Percentiles rank a stretch among this genome's conserved stretches.
These are phyloP conservation scores for Dendrobium officinale DNA, from an alignment of 106 monocot genomes.

Conservation along the genomic window DNA sequence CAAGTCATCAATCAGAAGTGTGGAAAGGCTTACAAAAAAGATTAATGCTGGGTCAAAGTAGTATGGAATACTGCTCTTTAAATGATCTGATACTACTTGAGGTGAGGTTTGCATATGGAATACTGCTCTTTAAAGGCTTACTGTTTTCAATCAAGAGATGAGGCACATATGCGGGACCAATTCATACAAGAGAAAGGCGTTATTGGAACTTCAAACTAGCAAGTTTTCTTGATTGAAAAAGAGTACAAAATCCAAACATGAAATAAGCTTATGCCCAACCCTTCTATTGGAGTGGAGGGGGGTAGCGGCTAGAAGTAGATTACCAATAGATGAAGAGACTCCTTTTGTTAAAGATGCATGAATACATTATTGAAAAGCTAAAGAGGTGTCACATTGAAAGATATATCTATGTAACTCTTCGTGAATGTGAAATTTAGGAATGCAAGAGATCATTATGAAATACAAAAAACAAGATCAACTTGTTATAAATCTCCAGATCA, in stretches of 20 bases:
- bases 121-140: too few relatives aligned
- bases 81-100: neutral
- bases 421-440: neutral
- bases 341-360: neutral
- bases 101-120: neutral
- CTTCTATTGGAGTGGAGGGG: neutral
- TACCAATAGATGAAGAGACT: neutral
- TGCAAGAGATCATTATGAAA: neutral
- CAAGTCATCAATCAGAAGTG: neutral
- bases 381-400: neutral
- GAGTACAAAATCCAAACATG: neutral
- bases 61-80: neutral
- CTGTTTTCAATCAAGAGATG: too few relatives aligned
- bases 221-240: neutral
- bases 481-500: neutral
- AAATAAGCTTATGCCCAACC: neutral
- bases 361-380: neutral
- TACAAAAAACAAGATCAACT: neutral
- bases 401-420: neutral
- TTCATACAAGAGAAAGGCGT: too few relatives aligned
- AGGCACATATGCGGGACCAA: too few relatives aligned
- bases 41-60: neutral
- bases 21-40: neutral
- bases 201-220: too few relatives aligned
- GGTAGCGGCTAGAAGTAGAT: neutral